Percentiles rank a stretch among this genome's conserved stretches.
phyloP scores from a whole-genome alignment of 2,329 filamentous ascomycete genomes.

The Colletotrichum higginsianum region DNA sequence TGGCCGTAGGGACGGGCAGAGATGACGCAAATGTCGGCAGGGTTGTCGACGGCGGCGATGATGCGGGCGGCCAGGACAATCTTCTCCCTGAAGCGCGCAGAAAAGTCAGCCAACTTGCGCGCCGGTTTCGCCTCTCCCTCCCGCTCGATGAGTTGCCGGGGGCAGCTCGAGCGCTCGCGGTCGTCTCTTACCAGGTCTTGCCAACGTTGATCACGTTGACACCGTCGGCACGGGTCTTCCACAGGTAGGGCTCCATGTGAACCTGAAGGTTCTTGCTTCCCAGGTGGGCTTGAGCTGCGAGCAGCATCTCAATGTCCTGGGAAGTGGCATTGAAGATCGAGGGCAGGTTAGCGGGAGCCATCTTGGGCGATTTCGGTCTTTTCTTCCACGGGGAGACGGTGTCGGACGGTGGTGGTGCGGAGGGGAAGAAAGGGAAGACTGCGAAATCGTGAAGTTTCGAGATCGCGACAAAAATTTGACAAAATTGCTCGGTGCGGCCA shows the following conservation, averaged over 20 bases:
- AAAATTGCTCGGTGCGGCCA: slow-evolving; percentile 15
- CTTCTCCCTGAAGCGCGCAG: slow-evolving; percentile 84
- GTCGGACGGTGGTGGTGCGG: slow-evolving; percentile 46
- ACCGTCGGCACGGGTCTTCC: slow-evolving; percentile 99
- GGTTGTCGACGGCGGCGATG: slow-evolving; percentile 99
- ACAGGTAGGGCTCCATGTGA: slow-evolving; percentile 99
- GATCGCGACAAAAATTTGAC: slow-evolving; percentile 27
- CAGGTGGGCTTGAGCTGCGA: slow-evolving; percentile 95
- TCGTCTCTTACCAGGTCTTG: slow-evolving; percentile 95
- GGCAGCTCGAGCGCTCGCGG: not conserved
- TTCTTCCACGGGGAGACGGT: slow-evolving; percentile 41
- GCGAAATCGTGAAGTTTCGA: slow-evolving; percentile 30
- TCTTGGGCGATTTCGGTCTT: slow-evolving; percentile 67
- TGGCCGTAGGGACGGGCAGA: slow-evolving; percentile 99
- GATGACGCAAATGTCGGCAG: slow-evolving; percentile 98
- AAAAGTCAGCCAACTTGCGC: slow-evolving; percentile 28
- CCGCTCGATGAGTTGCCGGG: not conserved
- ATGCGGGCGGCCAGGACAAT: slow-evolving; percentile 98
- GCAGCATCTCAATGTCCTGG: slow-evolving; percentile 99
- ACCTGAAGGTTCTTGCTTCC: slow-evolving; percentile 99
- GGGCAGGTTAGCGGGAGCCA: slow-evolving; percentile 96
- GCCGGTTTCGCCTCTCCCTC: not conserved
- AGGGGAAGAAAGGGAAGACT: slow-evolving; percentile 28
- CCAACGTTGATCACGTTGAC: slow-evolving; percentile 99
- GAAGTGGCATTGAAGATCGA: slow-evolving; percentile 96